phyloP scores from a whole-genome alignment of 345 rosid genomes.

The Gossypium turneri region DNA sequence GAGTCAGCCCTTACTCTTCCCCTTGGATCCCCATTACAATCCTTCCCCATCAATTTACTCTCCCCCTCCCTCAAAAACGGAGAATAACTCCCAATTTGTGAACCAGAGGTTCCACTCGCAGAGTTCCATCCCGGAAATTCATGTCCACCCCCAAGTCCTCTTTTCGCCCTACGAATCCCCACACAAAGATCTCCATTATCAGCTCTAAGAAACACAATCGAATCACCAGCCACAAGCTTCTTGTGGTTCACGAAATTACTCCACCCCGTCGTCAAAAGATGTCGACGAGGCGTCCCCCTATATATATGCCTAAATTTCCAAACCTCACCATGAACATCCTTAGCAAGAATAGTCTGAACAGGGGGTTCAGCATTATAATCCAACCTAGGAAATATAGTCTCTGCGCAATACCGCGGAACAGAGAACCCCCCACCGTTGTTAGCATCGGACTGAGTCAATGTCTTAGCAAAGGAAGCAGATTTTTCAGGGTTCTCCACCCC shows the following conservation, averaged over 20 bases:
- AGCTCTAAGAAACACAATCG: conserved; percentile 78
- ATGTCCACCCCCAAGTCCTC: conserved; percentile 66
- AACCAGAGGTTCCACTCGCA: conserved; percentile 43
- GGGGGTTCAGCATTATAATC: conserved; percentile 91
- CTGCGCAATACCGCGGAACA: conserved; percentile 96
- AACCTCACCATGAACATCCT: conserved; percentile 83
- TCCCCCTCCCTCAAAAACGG: conserved; percentile 56
- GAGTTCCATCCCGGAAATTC: conserved; percentile 75
- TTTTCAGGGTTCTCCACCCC: conserved; percentile 46
- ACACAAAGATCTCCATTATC: conserved; percentile 91
- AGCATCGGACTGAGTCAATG: conserved; percentile 93
- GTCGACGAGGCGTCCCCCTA: conserved; percentile 93
- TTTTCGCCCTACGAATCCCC: conserved; percentile 81
- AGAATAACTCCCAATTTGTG: conserved; percentile 41
- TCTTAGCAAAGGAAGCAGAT: conserved; percentile 88
- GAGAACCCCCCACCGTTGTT: conserved; percentile 99
- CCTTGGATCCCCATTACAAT: conserved; percentile 31
- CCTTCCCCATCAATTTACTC: conserved; percentile 38
- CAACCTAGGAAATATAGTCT: conserved; percentile 84
- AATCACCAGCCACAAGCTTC: conserved; percentile 96
- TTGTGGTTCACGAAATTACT: conserved; percentile 96
- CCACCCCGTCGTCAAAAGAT: conserved; percentile 96
- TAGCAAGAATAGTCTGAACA: conserved; percentile 86
- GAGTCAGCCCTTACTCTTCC: conserved; percentile 64
- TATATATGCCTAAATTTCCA: conserved; percentile 97